Base-by-base conservation (phyloP, 2,329 filamentous ascomycete species). In the Cercospora janseana region DNA sequence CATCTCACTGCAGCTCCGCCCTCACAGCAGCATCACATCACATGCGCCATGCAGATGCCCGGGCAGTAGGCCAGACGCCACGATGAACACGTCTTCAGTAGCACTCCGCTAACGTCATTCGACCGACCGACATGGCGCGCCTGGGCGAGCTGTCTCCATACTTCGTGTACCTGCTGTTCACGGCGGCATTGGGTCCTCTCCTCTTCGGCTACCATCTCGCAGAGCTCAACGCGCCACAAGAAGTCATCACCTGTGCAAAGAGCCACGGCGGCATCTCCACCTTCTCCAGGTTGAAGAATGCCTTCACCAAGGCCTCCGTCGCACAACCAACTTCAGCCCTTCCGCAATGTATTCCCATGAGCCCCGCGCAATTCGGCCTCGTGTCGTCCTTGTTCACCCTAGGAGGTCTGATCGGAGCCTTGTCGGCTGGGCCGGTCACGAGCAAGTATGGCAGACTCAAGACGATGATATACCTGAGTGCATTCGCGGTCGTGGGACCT, bases 151-250 rank as follows among this genome's bases (percentile, higher is more conserved):
- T 90, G 48, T 93, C 88, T 27, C 76, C 81, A 4, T 95, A 89
- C 70, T 81, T 97, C 61, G 66, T 93, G 63, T 81, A 88, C 64
- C 73, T 93, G 38, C 79, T 97, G 48, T 72, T 83, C 53, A 77
- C 91, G 52, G 82, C 87, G 34, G 94, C 90, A 0, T 72, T 96
- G 13, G 93, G 92, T 0, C 89, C 93, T 1, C 79, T 97, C 35
- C 89, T 96, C 64, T 98, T 96, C 67, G 93, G 93, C 56, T 96
- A 88, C 71, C 92, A 97, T 70, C 72, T 97, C 67, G 88, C 90
- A 61, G 93, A 97, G 69, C 81, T 98, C 56, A 98, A 98, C 69
- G 89, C 92, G 6, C 93, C 93, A 6, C 86, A 96, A 78, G 86
- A 91, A 75, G 88, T 94, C 63, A 86, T 98, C 63, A 94, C 88